Percentiles rank a stretch among this genome's conserved stretches.
phyloP scores from a whole-genome alignment of 257 asterid species.

The Haberlea rhodopensis region DNA sequence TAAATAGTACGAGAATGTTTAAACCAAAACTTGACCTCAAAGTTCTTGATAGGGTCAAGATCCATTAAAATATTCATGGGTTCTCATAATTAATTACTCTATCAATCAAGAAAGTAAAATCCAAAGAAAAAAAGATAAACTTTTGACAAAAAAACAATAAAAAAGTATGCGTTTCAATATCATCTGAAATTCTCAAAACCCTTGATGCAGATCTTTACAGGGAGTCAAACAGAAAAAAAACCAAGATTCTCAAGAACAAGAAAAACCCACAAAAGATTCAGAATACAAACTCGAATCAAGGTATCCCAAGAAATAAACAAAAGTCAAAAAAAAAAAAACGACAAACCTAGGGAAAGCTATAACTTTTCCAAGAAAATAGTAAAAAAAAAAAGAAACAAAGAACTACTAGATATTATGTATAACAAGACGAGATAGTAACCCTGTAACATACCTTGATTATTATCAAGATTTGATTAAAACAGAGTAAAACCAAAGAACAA shows the following conservation, averaged over 20 bases:
- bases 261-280: background rate
- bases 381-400: too few relatives aligned
- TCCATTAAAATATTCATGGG: slow-evolving; percentile 11
- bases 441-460: background rate
- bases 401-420: background rate
- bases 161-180: too few relatives aligned
- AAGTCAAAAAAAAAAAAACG: background rate
- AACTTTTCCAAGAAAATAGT: background rate
- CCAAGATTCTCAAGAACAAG: background rate
- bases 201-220: background rate
- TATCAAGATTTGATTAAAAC: slow-evolving; percentile 2
- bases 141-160: background rate
- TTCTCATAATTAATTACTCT: slow-evolving; percentile 18
- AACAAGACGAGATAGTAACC: background rate
- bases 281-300: background rate
- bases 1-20: background rate
- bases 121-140: background rate
- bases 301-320: background rate
- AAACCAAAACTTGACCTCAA: background rate
- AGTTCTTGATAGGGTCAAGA: background rate
- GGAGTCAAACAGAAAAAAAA: background rate
- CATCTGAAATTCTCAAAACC: background rate
- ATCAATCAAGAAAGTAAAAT: slow-evolving; percentile 1
- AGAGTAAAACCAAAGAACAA: background rate
- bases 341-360: background rate